Base-by-base conservation (phyloP, 2,329 filamentous ascomycete genomes). In the Trichoderma afroharzianum region DNA sequence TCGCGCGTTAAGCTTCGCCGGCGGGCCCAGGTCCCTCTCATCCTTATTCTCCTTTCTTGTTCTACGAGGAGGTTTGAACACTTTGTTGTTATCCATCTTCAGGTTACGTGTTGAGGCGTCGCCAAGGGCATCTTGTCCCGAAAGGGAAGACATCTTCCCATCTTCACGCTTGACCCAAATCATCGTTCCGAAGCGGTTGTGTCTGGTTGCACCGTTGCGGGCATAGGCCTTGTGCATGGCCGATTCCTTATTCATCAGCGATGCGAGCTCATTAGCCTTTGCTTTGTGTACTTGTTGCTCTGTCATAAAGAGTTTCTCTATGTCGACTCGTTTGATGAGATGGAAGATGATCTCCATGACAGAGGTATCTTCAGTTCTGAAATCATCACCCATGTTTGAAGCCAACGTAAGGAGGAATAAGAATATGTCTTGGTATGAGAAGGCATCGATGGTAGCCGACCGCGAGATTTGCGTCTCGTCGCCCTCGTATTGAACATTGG, bases 151-250 rank as follows among this genome's bases (percentile, higher is more conserved):
- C 76, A 96, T 88, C 77, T 95, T 95, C 64, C 92, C 90, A 75
- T 95, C 92, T 63, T 94, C 92, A 70, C 95, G 87, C 82, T 97
- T 94, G 47, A 99, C 90, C 95, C 95, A 98, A 39, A 98, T 90
- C 93, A 98, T 98, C 12, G 95, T 97, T 3, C 96, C 96, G 77
- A 98, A 99, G 39, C 96, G 89, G 76, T 95, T 97, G 81, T 99
- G 96, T 62, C 96, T 87, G 3, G 94, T 95, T 0, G 95, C 93
- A 3, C 92, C 93, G 78, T 91, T 91, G 75, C 90, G 91, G 68
- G 92, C 91, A 76, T 94, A 92, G 63, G 91, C 88, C 76, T 91
- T 90, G 69, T 93, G 86, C 90, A 97, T 93, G n/a, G 91, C 88
- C 2, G 91, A 90, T 81, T 99, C 96, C 77, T 96, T 94, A 68